Conservation (phyloP, 2,329 filamentous ascomycete genomes). For the Colletotrichum sojae region DNA sequence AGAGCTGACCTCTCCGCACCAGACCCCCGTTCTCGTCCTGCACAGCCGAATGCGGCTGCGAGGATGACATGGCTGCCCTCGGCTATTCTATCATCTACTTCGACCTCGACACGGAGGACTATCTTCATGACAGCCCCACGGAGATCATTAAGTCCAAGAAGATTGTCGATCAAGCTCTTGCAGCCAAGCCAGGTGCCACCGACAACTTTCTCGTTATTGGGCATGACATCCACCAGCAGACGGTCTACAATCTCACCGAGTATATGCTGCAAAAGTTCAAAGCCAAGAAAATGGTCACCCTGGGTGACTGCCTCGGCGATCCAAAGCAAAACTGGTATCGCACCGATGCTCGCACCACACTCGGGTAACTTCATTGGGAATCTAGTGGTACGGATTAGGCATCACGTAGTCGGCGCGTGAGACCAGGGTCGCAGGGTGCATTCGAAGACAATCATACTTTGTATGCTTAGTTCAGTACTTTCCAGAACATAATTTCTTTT, state of each 20-base stretch:
- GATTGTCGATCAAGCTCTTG: constrained; percentile 52
- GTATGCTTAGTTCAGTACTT: no score
- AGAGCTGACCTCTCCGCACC: background rate
- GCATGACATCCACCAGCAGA: constrained; percentile 59
- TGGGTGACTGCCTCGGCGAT: constrained; percentile 66
- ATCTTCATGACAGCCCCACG: constrained; percentile 48
- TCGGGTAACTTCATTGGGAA: background rate
- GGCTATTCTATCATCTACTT: constrained; percentile 56
- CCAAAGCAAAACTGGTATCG: constrained; percentile 64
- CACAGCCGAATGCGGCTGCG: constrained; percentile 41
- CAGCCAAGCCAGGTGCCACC: constrained; percentile 46
- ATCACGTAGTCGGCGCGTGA: no score
- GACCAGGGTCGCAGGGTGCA: no score
- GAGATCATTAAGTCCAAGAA: constrained; percentile 53
- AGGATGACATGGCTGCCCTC: constrained; percentile 44
- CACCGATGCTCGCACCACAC: constrained; percentile 26
- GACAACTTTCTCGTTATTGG: constrained; percentile 47
- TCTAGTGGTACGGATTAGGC: no score
- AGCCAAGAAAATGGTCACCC: constrained; percentile 59
- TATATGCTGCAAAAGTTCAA: constrained; percentile 54
- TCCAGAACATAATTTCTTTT: no score
- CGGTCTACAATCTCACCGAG: constrained; percentile 55
- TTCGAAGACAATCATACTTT: no score
- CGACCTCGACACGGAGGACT: constrained; percentile 55
- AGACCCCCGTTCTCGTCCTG: constrained; percentile 61